These are phyloP conservation scores for Lactuca saligna DNA, from an alignment of 129 eudicot genomes.

Conservation along the genomic window DNA sequence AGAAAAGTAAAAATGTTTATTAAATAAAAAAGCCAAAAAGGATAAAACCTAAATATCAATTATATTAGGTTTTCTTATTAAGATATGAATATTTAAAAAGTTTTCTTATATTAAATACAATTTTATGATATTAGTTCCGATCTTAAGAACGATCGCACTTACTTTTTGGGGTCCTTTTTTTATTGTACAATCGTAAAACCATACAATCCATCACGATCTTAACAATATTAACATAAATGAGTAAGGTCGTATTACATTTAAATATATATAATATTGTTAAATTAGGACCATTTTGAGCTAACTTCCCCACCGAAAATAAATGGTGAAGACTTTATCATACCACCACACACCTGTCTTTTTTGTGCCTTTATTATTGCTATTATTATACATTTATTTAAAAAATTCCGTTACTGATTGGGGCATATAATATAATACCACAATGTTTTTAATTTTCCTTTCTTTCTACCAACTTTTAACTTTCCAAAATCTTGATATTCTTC, in stretches of 20 bases:
- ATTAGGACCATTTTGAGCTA: constrained; percentile 18
- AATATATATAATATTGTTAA: not conserved
- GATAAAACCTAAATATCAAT: too few species aligned
- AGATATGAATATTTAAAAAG: too few species aligned
- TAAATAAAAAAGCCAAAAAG: too few species aligned
- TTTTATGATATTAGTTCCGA: too few species aligned
- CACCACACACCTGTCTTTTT: constrained; percentile 24
- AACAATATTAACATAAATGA: too few species aligned
- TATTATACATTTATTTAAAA: not conserved
- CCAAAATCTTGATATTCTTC: constrained; percentile 8
- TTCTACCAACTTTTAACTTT: constrained; percentile 11
- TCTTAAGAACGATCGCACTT: too few species aligned
- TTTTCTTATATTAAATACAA: too few species aligned
- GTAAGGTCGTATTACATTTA: not conserved
- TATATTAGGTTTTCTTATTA: too few species aligned
- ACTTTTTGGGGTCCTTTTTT: too few species aligned
- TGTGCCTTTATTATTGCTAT: constrained; percentile 1
- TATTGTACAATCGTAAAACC: too few species aligned
- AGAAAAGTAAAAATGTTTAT: too few species aligned
- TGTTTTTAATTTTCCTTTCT: not conserved
- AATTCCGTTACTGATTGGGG: constrained; percentile 19
- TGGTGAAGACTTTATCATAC: constrained; percentile 6
- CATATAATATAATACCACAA: not conserved
- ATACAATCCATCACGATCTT: too few species aligned
- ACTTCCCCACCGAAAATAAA: constrained; percentile 24